These are phyloP conservation scores for Citrus australasica DNA, from an alignment of 345 rosid genomes.

Conservation along the genomic window DNA sequence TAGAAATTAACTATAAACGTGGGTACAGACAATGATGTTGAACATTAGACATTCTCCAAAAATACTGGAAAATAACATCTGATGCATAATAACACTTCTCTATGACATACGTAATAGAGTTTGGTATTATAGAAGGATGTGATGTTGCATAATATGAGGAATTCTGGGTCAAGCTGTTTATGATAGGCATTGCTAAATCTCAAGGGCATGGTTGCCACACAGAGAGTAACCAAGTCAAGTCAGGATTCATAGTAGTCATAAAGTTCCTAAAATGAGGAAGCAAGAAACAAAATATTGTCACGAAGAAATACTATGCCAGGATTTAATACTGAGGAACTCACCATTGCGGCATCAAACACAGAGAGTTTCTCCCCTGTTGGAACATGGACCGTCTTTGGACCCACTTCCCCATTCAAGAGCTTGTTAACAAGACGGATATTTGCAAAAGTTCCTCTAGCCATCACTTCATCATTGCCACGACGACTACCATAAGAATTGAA, in stretches of 20 bases:
- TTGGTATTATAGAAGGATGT: not conserved
- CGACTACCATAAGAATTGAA: conserved; percentile 99
- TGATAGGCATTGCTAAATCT: not conserved
- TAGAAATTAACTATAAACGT: not conserved
- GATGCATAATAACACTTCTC: not conserved
- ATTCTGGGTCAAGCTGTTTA: not conserved
- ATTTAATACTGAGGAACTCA: conserved; percentile 26
- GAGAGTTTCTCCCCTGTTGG: conserved; percentile 95
- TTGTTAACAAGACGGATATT: conserved; percentile 96
- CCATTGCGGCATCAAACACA: conserved; percentile 91
- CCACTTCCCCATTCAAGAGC: conserved; percentile 93
- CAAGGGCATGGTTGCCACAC: not conserved
- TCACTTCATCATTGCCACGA: conserved; percentile 92
- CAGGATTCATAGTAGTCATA: not conserved
- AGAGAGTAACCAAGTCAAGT: not conserved
- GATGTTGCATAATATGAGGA: not conserved
- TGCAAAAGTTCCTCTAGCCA: conserved; percentile 99
- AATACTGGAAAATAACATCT: not conserved
- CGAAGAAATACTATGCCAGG: not conserved
- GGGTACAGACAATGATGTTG: not conserved
- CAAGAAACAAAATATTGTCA: not conserved
- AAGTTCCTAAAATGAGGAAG: not conserved
- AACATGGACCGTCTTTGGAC: conserved; percentile 87
- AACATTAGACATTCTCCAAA: not conserved
- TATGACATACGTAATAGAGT: not conserved